phyloP scores from a whole-genome alignment of 2,329 filamentous ascomycete genomes.

The Aspergillus fijiensis region DNA sequence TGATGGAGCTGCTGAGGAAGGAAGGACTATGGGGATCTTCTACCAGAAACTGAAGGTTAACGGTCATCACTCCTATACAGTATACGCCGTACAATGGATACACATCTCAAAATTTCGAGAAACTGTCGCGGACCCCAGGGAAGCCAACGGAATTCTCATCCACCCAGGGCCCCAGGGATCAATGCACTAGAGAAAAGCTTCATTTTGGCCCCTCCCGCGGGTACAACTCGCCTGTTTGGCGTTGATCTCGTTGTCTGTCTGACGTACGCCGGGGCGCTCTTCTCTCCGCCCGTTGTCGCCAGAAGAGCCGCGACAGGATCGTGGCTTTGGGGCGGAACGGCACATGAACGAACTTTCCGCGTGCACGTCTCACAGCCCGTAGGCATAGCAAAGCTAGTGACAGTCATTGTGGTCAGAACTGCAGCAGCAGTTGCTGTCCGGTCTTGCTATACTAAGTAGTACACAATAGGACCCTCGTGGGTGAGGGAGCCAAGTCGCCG shows the following conservation, averaged over 20 bases:
- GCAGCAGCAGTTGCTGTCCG: too few species aligned
- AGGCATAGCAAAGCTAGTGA: too few species aligned
- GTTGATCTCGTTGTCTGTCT: background rate
- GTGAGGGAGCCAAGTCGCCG: slow-evolving; percentile 5
- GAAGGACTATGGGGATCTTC: slow-evolving; percentile 20
- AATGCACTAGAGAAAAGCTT: slow-evolving; percentile 13
- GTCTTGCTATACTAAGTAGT: too few species aligned
- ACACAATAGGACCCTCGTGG: slow-evolving; percentile 9
- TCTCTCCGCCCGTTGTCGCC: background rate
- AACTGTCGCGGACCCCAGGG: slow-evolving; percentile 2
- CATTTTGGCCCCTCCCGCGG: slow-evolving; percentile 1
- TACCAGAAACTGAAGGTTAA: slow-evolving; percentile 20
- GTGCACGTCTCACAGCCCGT: background rate
- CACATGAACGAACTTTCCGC: background rate
- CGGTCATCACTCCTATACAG: slow-evolving; percentile 9
- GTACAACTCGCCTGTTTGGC: background rate
- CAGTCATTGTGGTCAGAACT: too few species aligned
- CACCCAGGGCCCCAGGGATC: slow-evolving; percentile 7
- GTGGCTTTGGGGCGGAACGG: background rate
- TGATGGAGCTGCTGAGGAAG: slow-evolving; percentile 28
- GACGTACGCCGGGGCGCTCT: background rate
- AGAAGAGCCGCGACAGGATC: background rate
- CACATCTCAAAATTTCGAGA: background rate
- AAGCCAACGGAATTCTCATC: slow-evolving; percentile 9
- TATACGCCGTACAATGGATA: background rate